These are phyloP conservation scores for Talaromyces funiculosus DNA, from an alignment of 2,329 filamentous ascomycete species.

Conservation along the genomic window DNA sequence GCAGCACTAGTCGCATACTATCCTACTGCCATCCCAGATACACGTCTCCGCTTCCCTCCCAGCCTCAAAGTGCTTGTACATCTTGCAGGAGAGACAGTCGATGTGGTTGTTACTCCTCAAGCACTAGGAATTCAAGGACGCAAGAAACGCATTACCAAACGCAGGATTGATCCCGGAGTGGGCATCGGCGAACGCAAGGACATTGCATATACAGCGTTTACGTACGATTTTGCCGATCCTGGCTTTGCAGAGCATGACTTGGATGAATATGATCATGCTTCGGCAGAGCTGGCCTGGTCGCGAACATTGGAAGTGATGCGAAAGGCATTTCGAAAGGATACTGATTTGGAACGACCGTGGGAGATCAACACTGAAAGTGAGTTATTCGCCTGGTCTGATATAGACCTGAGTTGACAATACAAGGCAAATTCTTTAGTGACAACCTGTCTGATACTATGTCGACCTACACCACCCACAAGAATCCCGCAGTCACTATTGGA, in stretches of 20 bases:
- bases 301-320: constrained; percentile 56
- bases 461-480: constrained; percentile 26
- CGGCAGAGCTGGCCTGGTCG: constrained; percentile 63
- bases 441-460: constrained; percentile 27
- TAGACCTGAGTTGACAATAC: neutral
- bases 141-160: constrained; percentile 45
- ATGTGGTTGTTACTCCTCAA: constrained; percentile 45
- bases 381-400: neutral
- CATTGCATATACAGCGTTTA: constrained; percentile 38
- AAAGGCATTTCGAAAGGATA: constrained; percentile 50
- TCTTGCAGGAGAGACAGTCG: constrained; percentile 48
- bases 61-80: constrained; percentile 51
- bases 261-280: constrained; percentile 60
- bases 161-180: constrained; percentile 47
- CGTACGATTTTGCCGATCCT: constrained; percentile 51
- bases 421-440: constrained; percentile 32
- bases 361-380: constrained; percentile 34
- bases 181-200: constrained; percentile 44
- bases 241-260: constrained; percentile 69
- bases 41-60: constrained; percentile 31
- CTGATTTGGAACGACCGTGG: constrained; percentile 31
- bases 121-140: constrained; percentile 48
- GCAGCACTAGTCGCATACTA: constrained; percentile 60
- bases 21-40: constrained; percentile 52
- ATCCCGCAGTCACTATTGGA: constrained; percentile 25